phyloP scores from a whole-genome alignment of 2,329 filamentous ascomycete species.

The Periglandula ipomoeae region DNA sequence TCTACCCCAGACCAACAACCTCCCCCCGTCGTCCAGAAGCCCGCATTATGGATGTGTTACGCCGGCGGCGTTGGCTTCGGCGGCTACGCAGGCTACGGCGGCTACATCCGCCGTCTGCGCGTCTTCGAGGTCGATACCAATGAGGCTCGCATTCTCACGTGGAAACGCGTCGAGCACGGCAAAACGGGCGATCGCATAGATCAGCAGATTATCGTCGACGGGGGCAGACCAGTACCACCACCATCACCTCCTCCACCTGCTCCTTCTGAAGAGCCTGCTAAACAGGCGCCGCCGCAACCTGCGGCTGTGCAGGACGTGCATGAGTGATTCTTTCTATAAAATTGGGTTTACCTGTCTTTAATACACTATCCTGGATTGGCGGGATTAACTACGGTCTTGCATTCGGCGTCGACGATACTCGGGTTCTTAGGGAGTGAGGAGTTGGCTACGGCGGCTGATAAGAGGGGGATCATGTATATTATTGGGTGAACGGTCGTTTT shows the following conservation, averaged over 20 bases:
- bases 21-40: constrained; percentile 26
- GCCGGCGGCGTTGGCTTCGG: constrained; percentile 87
- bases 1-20: constrained; percentile 5
- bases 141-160: constrained; percentile 78
- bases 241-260: constrained; percentile 12
- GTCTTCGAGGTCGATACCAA: constrained; percentile 94
- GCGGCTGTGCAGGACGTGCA: constrained; percentile 9
- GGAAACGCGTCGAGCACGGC: constrained; percentile 75
- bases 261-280: background rate
- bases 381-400: background rate
- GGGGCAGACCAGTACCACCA: constrained; percentile 36
- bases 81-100: constrained; percentile 86
- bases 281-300: constrained; percentile 6
- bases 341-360: too few relatives aligned
- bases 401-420: background rate
- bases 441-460: background rate
- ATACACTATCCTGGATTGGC: too few relatives aligned
- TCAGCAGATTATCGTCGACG: constrained; percentile 58
- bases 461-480: background rate
- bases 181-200: constrained; percentile 46
- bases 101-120: constrained; percentile 73
- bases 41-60: constrained; percentile 95
- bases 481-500: background rate
- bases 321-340: constrained; percentile 3
- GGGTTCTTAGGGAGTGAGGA: background rate